Evolutionary conservation across 2,329 filamentous ascomycete genomes (phyloP), one percentile per base, ranked within the genome.

Genomic region (Diaporthe destruens): DNA sequence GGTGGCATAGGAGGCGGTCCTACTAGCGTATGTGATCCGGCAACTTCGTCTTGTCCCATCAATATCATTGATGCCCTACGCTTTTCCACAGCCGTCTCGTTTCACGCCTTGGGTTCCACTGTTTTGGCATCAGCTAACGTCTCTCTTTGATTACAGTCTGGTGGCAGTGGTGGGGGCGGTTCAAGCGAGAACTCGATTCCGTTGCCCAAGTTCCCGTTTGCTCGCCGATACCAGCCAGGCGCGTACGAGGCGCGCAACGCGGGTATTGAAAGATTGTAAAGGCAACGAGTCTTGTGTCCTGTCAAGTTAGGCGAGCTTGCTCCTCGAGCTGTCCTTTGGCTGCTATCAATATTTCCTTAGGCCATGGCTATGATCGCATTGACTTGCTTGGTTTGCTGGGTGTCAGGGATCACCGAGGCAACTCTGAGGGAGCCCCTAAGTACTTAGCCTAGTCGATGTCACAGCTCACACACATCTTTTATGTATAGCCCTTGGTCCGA

Each of bases 211-310:
- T 16, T 57, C 9, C 14, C 49, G 20, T n/a, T 49, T 6, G 47
- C 51, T 23, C 69, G 69, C 34, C 69, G 69, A 47, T 71, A 63
- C n/a, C 8, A 11, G 47, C 69, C 69, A 34, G 69, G 69, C 18
- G 55, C 69, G 1, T 63, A 71, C 47, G 44, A 44, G 2, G 55
- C 51, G 49, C 69, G 69, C 23, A 44, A 54, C 4, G 34, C 32
- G 32, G 54, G 49, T 7, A 16, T 25, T 14, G 49, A 53, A 1
- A 53, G 49, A 12, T 12, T 14, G 49, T 32, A 55, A 6, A 32
- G 11, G 6, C 32, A 18, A 14, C 1, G n/a, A 11, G n/a, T 20
- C 0, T n/a, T 1, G 44, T 2, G 20, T 49, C 7, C 7, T 23
- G 14, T 4, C 7, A 23, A 23, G 44, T 23, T 49, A 9, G 18